These are phyloP conservation scores for Penicillium fuscoglaucum DNA, from an alignment of 2,329 filamentous ascomycete genomes.

Conservation along the genomic window DNA sequence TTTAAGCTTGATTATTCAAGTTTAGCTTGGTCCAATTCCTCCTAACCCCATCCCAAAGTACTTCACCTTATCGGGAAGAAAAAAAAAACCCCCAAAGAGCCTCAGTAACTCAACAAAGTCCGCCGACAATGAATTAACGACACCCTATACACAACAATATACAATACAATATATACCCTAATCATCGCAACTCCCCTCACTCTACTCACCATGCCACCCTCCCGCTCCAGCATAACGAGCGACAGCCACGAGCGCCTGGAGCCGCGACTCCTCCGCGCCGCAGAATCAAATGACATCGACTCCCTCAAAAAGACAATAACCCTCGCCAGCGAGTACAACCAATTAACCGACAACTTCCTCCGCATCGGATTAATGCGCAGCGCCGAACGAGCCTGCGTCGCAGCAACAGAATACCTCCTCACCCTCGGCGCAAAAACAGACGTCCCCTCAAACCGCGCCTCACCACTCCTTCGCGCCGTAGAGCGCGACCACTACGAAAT, in stretches of 20 bases:
- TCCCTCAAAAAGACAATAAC: conserved; percentile 35
- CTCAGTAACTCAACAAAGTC: neutral
- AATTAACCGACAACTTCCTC: conserved; percentile 41
- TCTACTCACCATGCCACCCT: conserved; percentile 25
- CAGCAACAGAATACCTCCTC: conserved; percentile 39
- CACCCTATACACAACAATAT: neutral
- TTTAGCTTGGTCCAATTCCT: neutral
- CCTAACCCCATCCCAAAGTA: neutral
- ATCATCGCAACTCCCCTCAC: neutral
- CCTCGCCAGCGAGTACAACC: conserved; percentile 36
- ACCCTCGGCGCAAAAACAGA: conserved; percentile 41
- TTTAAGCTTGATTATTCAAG: conserved; percentile 8
- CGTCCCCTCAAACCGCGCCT: conserved; percentile 29
- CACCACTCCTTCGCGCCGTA: conserved; percentile 42
- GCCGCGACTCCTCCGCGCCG: conserved; percentile 44
- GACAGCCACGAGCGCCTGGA: conserved; percentile 43
- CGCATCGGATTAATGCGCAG: conserved; percentile 44
- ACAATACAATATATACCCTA: neutral
- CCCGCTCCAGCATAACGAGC: conserved; percentile 37
- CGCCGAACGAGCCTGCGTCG: conserved; percentile 39
- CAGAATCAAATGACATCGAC: conserved; percentile 39
- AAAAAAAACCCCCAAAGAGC: neutral
- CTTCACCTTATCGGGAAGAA: neutral
- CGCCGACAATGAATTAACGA: conserved; percentile 14
- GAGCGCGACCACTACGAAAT: conserved; percentile 46